Evolutionary conservation across 257 asterid species (phyloP).

Genomic region (Verbascum thapsus): DNA sequence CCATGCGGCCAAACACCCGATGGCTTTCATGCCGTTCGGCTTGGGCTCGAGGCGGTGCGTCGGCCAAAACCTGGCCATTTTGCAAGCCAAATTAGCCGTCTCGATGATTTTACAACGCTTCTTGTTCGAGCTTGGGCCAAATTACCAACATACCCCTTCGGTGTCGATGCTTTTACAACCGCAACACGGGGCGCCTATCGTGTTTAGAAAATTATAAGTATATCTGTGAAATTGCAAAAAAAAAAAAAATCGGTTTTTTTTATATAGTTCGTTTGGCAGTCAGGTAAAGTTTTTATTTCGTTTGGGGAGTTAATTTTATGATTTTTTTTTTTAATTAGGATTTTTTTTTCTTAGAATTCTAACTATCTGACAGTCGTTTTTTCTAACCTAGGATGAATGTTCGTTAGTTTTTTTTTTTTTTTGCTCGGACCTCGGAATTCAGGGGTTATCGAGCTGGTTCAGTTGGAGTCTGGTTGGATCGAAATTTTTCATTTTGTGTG

Average conservation of each 20-base stretch:
- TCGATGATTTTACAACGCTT: conserved; percentile 75
- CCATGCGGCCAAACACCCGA: conserved; percentile 69
- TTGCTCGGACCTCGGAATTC: conserved; percentile 16
- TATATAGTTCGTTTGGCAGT: conserved; percentile 17
- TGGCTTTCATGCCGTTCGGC: conserved; percentile 90
- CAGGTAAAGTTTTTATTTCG: conserved; percentile 1
- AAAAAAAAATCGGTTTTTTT: conserved; percentile 10
- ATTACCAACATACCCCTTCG: conserved; percentile 72
- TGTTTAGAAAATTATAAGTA: conserved; percentile 65
- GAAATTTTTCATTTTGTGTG: neutral
- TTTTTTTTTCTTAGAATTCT: conserved; percentile 28
- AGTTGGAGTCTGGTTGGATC: neutral
- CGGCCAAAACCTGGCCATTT: conserved; percentile 82
- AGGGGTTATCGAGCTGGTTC: neutral
- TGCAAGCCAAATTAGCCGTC: conserved; percentile 74
- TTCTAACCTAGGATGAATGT: conserved; percentile 29
- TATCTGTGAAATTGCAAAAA: neutral
- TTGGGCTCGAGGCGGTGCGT: conserved; percentile 78
- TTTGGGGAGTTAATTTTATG: neutral
- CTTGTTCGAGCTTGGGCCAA: conserved; percentile 65
- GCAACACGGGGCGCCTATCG: conserved; percentile 84
- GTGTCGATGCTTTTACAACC: conserved; percentile 70
- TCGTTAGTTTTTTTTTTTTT: conserved; percentile 23
- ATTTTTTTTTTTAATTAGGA: conserved; percentile 11
- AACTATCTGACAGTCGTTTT: neutral